Evolutionary conservation across 1,139 yeast species (phyloP), one percentile per base, ranked within the genome.

Genomic region (Candida sp.): DNA sequence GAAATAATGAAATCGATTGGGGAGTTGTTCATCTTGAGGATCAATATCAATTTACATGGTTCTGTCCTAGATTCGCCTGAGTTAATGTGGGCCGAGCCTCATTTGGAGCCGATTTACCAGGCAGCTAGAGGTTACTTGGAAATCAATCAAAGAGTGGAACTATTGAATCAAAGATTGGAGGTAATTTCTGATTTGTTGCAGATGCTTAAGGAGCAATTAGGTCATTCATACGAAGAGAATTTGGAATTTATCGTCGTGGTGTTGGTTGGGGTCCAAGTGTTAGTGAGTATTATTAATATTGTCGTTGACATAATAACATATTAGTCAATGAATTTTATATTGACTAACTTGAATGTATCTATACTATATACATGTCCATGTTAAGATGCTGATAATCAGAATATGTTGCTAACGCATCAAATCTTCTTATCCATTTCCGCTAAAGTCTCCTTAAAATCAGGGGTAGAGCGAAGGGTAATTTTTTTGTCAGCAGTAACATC

Each of bases 71-170:
- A 93, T 61, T 87, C 96, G 1, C 99, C 99, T 0, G 98, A 93
- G 61, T 79, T 93, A 46, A 90, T 93, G 97, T 93, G 99, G 99
- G 84, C 97, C 0, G 98, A 93, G 59, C 99, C 99, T 1, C 97
- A 91, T 57, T 71, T 93, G 47, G 98, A 93, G 61, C 99, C 99
- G 1, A 90, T 91, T 44, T 93, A 93, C 63, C 97, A 90, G 62
- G 97, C 98, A 0, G 88, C 96, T 2, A 79, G 98, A 59, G 97
- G 97, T 0, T 93, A 93, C 61, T 68, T 91, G 51, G 98, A 91
- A 58, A 91, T 93, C 53, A 90, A 90, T 61, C 98, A 91, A 65
- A 73, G 99, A 42, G 98, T 90, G 1, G 86, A 89, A 35, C 68
- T 93, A 43, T 70, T 93, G 46, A 93, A 93, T 58, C 97, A 95